Evolutionary conservation across 169 alveolate genomes (phyloP).

Genomic region (Plasmodium inui): DNA sequence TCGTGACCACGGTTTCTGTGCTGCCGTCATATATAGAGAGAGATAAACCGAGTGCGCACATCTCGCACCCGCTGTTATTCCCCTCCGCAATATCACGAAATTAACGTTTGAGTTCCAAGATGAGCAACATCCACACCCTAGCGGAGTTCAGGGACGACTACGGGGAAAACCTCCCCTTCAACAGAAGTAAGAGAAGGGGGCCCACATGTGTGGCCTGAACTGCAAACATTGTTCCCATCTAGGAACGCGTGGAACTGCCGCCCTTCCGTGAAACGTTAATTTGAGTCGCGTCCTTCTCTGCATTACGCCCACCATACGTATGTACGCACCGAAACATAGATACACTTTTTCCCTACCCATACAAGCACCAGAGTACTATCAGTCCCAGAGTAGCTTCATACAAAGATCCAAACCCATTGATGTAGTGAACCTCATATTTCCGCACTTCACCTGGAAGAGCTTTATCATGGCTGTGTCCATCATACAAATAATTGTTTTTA

Average conservation of each 20-base stretch:
- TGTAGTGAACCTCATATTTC: constrained; percentile 77
- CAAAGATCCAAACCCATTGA: constrained; percentile 75
- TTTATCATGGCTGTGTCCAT: constrained; percentile 76
- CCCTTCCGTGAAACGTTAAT: not conserved
- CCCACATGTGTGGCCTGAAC: not conserved
- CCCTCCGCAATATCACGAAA: not conserved
- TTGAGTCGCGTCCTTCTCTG: not conserved
- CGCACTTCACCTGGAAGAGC: constrained; percentile 77
- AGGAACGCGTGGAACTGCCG: not conserved
- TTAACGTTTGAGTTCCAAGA: not conserved
- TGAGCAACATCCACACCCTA: constrained; percentile 76
- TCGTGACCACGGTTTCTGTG: not conserved
- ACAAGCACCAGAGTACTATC: constrained; percentile 66
- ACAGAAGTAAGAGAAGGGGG: constrained; percentile 53
- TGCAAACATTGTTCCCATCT: not conserved
- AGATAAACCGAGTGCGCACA: not conserved
- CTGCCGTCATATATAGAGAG: not conserved
- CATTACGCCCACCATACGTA: not conserved
- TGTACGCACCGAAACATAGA: not conserved
- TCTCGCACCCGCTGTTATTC: not conserved
- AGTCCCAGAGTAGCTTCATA: constrained; percentile 71
- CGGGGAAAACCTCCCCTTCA: constrained; percentile 56
- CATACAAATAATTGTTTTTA: constrained; percentile 75
- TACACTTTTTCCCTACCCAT: not conserved
- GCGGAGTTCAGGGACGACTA: constrained; percentile 64